Evolutionary conservation across 1,139 yeast genomes (phyloP), one percentile per base, ranked within the genome.

Genomic region (Yamadazyma atlantica): DNA sequence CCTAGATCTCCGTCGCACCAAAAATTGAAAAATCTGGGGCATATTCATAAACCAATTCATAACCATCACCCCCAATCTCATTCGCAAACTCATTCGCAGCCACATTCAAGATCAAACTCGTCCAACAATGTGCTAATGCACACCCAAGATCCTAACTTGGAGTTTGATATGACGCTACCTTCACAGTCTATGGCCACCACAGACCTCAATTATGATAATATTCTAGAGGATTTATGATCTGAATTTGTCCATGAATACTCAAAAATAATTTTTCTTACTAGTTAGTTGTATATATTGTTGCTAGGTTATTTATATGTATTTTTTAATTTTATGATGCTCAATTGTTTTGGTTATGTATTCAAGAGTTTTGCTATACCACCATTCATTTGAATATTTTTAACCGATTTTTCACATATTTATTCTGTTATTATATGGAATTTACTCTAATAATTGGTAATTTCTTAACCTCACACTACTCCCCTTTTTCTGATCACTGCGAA

Each of bases 31-130:
- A 51, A 44, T 33, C 43, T 48, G 25, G 67, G 68, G 2, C 66
- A 64, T 46, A 52, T 66, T 19, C 62, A 55, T 37, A 66, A 66
- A 46, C 65, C 68, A 6, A 44, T 49, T 37, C 43, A 38, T 16
- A 23, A 23, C 26, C 12, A 23, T 7, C 11, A 7, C 5, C 12
- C n/a, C 26, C 26, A 8, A 8, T 23, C 26, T n/a, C 26, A 4
- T n/a, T 23, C 26, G 12, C 26, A 23, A 7, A 7, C 26, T 8
- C 26, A 23, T 4, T 23, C 26, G 12, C 11, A 23, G 12, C 12
- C 26, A 10, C 4, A 11, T 11, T 23, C 26, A n/a, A 23, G 26
- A 23, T 23, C 26, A 8, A 23, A 23, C 12, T 23, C 26, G 11
- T 8, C 12, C 26, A 23, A 23, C 31, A n/a, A 7, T 4, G 12